These are phyloP conservation scores for Colletotrichum horii DNA, from an alignment of 2,329 filamentous ascomycete genomes.

Conservation along the genomic window DNA sequence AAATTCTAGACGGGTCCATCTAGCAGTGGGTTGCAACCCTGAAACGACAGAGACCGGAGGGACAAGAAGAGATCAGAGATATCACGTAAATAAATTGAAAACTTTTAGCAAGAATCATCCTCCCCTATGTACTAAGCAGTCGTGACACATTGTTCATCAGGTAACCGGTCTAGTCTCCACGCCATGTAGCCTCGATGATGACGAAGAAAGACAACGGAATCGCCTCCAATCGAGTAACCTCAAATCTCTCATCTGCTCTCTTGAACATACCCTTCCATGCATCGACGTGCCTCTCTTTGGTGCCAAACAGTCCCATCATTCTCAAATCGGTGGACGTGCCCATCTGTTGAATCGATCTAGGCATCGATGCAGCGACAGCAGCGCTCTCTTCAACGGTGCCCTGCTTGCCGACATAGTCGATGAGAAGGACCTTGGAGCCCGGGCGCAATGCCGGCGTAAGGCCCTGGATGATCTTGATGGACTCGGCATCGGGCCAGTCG, in stretches of 20 bases:
- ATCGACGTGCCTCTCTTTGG: conserved; percentile 49
- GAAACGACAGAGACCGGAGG: neutral
- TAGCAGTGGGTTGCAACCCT: neutral
- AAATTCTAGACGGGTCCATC: neutral
- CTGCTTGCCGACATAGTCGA: conserved; percentile 43
- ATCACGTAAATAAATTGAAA: neutral
- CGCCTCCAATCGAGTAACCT: conserved; percentile 40
- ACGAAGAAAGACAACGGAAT: conserved; percentile 41
- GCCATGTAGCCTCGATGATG: conserved; percentile 42
- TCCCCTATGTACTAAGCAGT: neutral
- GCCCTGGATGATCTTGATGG: conserved; percentile 42
- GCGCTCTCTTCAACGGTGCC: conserved; percentile 25
- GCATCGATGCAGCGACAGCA: conserved; percentile 28
- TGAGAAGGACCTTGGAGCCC: conserved; percentile 42
- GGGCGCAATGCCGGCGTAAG: conserved; percentile 50
- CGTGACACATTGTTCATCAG: neutral
- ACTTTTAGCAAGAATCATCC: neutral
- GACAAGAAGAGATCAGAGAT: neutral
- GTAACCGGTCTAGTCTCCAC: conserved; percentile 20
- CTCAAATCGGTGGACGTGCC: conserved; percentile 50
- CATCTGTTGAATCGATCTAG: conserved; percentile 41
- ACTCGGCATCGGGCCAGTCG: conserved; percentile 56
- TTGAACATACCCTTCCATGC: conserved; percentile 50
- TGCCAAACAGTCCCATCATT: conserved; percentile 56
- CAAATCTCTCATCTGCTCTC: conserved; percentile 50